phyloP scores from a whole-genome alignment of 495 filamentous ascomycete species.

The Aspergillus taichungensis region DNA sequence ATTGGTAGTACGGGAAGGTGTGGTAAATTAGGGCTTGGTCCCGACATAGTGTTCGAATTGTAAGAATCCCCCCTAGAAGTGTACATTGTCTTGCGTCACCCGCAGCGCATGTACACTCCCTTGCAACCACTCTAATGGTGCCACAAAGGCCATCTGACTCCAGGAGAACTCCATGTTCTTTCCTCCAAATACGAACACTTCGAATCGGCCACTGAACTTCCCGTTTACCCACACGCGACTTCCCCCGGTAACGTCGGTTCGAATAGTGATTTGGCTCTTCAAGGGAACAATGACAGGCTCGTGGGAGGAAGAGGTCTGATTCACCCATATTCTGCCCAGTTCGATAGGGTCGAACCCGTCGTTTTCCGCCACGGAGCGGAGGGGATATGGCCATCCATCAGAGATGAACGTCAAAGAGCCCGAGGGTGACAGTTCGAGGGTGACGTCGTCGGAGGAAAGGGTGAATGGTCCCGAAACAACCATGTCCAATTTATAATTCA shows the following conservation, averaged over 20 bases:
- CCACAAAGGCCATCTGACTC: constrained; percentile 52
- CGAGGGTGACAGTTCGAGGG: constrained; percentile 18
- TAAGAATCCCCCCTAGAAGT: too few species aligned
- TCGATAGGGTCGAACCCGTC: constrained; percentile 20
- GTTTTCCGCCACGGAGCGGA: constrained; percentile 28
- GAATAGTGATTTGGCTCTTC: constrained; percentile 19
- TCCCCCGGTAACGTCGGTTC: constrained; percentile 30
- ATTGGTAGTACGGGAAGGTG: too few species aligned
- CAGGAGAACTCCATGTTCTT: constrained; percentile 41
- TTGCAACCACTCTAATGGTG: constrained; percentile 29
- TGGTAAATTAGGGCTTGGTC: too few species aligned
- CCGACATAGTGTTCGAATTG: too few species aligned
- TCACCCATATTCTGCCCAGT: constrained; percentile 25
- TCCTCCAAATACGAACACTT: constrained; percentile 47
- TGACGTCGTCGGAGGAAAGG: constrained; percentile 28
- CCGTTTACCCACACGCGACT: constrained; percentile 40
- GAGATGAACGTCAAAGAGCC: constrained; percentile 32
- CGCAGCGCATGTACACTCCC: neutral
- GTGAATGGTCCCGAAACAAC: constrained; percentile 31
- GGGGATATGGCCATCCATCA: constrained; percentile 45
- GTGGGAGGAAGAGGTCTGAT: constrained; percentile 21
- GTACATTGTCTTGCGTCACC: too few species aligned
- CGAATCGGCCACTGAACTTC: constrained; percentile 39
- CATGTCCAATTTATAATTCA: constrained; percentile 41
- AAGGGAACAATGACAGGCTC: constrained; percentile 13